Base-by-base conservation (phyloP, 768 basidiomycete genomes). In the Calocera cornea region DNA sequence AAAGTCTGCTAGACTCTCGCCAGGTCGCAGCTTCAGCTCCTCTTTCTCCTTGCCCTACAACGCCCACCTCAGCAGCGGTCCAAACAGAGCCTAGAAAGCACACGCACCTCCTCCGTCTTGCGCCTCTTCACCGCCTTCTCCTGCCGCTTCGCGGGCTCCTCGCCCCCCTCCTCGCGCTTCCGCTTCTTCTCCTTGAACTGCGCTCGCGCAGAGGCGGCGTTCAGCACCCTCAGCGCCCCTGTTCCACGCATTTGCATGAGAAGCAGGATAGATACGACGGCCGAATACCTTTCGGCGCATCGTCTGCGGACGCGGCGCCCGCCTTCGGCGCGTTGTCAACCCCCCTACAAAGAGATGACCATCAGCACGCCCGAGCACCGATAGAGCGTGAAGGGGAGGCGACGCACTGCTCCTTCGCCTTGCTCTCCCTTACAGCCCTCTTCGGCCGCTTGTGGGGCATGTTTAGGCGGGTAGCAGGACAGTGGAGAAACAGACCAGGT, bases 1-100 rank as follows among this genome's bases (percentile, higher is more conserved):
- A 75, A 90, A 92, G 77, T 89, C 86, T 66, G 83, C 80, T 65
- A 91, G 80, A 0, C 88, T 86, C 75, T 92, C 90, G 49, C 86
- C 84, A 0, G 84, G 83, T 47, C 44, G 7, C 16, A 47, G 44
- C 24, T 47, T 47, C 19, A 47, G 44, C 3, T 47, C 44, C 24
- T 47, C 44, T 47, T 47, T 47, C 44, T 47, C 44, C 24, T 47
- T 47, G 3, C 19, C 44, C 44, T 47, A 47, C 44, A 38, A 14
- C 36, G 14, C 36, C 19, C 19, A 8, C 44, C 24, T 47, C 7
- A 47, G 44, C 24, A 5, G 10, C 5, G 19, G 24, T 19, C 44
- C 16, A 3, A 5, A 19, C 11, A 41, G 11, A 47, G 24, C 44
- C 19, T 7, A 3, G 3, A 17, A 19, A 47, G 19, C 7, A 47